phyloP scores from a whole-genome alignment of 140 eudicot genomes.

The Ambrosia hybrid region DNA sequence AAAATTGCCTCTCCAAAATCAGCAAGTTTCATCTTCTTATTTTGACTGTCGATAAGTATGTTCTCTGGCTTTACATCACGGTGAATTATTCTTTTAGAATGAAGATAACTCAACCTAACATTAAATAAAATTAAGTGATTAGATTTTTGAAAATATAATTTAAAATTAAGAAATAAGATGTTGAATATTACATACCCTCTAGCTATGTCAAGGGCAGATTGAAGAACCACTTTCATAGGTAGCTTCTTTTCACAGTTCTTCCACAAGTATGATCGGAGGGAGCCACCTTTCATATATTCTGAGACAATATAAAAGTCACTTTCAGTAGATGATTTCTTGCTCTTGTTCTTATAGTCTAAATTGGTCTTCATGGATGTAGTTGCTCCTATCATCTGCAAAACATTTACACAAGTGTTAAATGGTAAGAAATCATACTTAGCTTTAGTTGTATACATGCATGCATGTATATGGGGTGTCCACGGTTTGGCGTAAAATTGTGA shows the following conservation, averaged over 20 bases:
- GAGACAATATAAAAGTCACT: slow-evolving; percentile 24
- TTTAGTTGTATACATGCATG: too few species aligned
- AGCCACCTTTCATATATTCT: slow-evolving; percentile 26
- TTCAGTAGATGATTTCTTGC: slow-evolving; percentile 17
- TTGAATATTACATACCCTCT: slow-evolving; percentile 25
- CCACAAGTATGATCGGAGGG: slow-evolving; percentile 20
- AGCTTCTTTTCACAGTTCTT: slow-evolving; percentile 23
- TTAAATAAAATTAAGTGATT: background rate
- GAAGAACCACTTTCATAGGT: slow-evolving; percentile 10
- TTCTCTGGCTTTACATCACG: slow-evolving; percentile 22
- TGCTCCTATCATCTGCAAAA: too few species aligned
- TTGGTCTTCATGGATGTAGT: too few species aligned
- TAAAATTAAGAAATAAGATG: slow-evolving; percentile 6
- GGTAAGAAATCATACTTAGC: too few species aligned
- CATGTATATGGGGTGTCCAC: too few species aligned
- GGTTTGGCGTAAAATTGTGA: too few species aligned
- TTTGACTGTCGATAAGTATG: slow-evolving; percentile 16
- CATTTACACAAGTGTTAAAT: too few species aligned
- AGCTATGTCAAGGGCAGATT: slow-evolving; percentile 26
- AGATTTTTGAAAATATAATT: background rate
- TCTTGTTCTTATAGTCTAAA: too few species aligned
- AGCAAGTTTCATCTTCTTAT: slow-evolving; percentile 6
- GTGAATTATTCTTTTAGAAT: too few species aligned
- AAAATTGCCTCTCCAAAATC: slow-evolving; percentile 20
- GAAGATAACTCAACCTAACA: slow-evolving; percentile 4